A percentile compares a stretch with the other conserved stretches of the same genome.
These are phyloP conservation scores for Puccinellia tenuiflora DNA, from an alignment of 176 grass and related monocot species.

Conservation along the genomic window DNA sequence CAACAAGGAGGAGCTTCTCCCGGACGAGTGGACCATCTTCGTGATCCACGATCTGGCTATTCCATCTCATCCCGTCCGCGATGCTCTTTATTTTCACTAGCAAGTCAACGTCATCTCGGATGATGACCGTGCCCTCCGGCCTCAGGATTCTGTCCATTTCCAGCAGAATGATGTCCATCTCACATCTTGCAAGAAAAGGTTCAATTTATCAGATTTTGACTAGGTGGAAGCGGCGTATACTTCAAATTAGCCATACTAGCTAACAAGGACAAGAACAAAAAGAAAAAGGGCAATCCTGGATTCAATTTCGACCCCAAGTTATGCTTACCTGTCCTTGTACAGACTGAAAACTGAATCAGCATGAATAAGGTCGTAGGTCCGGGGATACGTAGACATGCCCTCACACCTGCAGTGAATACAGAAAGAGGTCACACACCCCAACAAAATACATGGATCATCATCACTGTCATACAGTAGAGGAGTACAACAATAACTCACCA, in stretches of 20 bases:
- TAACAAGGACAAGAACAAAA: neutral
- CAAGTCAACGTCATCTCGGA: slow-evolving; percentile 80
- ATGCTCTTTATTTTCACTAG: slow-evolving; percentile 83
- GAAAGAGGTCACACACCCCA: slow-evolving; percentile 16
- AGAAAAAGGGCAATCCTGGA: neutral
- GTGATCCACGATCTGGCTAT: slow-evolving; percentile 87
- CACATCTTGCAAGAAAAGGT: slow-evolving; percentile 44
- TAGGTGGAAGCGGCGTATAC: neutral
- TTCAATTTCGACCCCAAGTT: neutral
- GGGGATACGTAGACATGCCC: slow-evolving; percentile 89
- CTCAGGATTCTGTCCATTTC: slow-evolving; percentile 95
- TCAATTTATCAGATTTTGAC: neutral
- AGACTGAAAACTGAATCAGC: slow-evolving; percentile 70
- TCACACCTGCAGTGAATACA: slow-evolving; percentile 66
- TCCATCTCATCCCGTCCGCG: slow-evolving; percentile 81
- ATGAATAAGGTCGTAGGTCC: slow-evolving; percentile 93
- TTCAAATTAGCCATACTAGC: neutral
- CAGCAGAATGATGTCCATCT: slow-evolving; percentile 70
- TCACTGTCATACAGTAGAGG: neutral
- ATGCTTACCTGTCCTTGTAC: slow-evolving; percentile 68
- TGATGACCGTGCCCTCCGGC: slow-evolving; percentile 79
- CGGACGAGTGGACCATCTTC: slow-evolving; percentile 85
- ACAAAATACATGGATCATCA: neutral
- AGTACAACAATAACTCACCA: slow-evolving; percentile 50
- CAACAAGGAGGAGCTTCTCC: slow-evolving; percentile 88